Conservation (phyloP, 2,329 filamentous ascomycete genomes). For the Amylocarpus encephaloides region DNA sequence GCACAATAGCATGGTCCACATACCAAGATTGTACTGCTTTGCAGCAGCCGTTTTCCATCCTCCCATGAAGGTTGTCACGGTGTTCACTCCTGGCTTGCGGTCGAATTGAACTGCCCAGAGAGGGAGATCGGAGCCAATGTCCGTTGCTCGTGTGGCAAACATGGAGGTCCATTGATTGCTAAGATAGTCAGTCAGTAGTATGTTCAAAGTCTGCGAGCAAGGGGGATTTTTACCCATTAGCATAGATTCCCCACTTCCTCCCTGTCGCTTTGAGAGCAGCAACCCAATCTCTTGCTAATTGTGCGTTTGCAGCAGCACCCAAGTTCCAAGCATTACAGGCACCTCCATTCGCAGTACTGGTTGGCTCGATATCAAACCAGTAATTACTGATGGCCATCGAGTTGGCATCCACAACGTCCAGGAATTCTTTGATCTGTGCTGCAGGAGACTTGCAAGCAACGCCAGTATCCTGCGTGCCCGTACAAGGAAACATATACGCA, state of each 20-base stretch:
- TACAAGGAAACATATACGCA: slow-evolving; percentile 26
- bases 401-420: slow-evolving; percentile 15
- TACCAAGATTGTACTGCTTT: slow-evolving; percentile 24
- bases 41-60: slow-evolving; percentile 22
- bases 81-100: slow-evolving; percentile 16
- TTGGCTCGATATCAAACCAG: slow-evolving; percentile 26
- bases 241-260: slow-evolving; percentile 24
- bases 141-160: slow-evolving; percentile 18
- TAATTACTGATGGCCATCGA: slow-evolving; percentile 16
- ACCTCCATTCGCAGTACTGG: neutral
- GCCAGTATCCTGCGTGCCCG: slow-evolving; percentile 20
- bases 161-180: slow-evolving; percentile 26
- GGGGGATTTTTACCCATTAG: slow-evolving; percentile 18
- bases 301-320: slow-evolving; percentile 15
- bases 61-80: slow-evolving; percentile 23
- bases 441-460: slow-evolving; percentile 20
- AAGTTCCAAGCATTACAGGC: slow-evolving; percentile 24
- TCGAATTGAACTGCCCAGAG: slow-evolving; percentile 26
- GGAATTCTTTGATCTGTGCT: slow-evolving; percentile 20
- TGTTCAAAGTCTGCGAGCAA: neutral
- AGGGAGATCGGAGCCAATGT: slow-evolving; percentile 23
- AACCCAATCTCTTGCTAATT: slow-evolving; percentile 23
- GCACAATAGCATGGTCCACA: neutral
- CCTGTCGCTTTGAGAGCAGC: slow-evolving; percentile 15
- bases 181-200: neutral